Evolutionary conservation across 192 early-diverging fungal species (phyloP), one percentile per base, ranked within the genome.

Genomic region (Coemansia asiatica): DNA sequence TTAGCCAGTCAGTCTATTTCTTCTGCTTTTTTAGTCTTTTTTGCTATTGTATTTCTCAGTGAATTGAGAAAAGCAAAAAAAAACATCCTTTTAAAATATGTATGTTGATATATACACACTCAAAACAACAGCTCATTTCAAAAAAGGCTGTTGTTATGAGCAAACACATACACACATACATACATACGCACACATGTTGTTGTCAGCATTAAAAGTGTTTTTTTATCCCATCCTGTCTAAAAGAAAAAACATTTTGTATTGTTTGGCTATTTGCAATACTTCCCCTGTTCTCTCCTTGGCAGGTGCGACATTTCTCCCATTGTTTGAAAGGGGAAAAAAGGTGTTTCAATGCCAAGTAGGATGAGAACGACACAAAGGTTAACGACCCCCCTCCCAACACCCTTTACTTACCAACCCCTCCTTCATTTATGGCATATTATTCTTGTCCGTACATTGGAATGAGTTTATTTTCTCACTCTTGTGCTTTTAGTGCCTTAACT

Each of bases 191-290:
- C 40, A 44, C 40, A 12, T 44, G 8, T 13, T 44, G 8, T 44
- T 13, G 40, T 44, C 40, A 12, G 40, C 40, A 44, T 44, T 2
- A 44, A 51, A 26, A 49, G 23, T 9, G 40, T 44, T 44, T 44
- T 44, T 44, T 44, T 44, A 44, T 44, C 40, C 40, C 40, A 44
- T 44, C 40, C 40, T 44, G 12, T 44, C 40, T 16, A 9, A 44
- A 56, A 56, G 28, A 56, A 58, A 38, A 21, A n/a, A 18, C 21
- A 38, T 16, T 35, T 58, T 35, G 21, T 38, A 58, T 58, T 58
- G 56, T 58, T 25, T 8, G 33, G 19, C 33, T 58, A 58, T 60
- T 60, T 60, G 44, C 59, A 60, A 46, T 60, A 60, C 59, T 22
- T 5, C 23, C 40, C 22, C 40, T 47, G 15, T 23, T 40, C 22